Conservation (phyloP, 192 early-diverging fungal species). For the Piromyces sp. region DNA sequence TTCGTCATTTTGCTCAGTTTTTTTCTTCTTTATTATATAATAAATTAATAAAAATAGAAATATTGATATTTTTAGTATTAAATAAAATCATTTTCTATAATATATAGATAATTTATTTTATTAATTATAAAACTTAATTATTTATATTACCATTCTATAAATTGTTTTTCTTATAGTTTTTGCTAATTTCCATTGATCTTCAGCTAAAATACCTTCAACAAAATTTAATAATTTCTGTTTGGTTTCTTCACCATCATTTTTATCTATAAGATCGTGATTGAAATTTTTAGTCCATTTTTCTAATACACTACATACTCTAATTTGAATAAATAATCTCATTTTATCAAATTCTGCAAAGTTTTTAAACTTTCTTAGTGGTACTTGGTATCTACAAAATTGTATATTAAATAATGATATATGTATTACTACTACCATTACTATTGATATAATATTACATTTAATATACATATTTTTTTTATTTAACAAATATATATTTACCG, state of each 20-base stretch:
- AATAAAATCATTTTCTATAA: too few species aligned
- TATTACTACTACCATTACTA: too few species aligned
- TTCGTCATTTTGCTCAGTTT: neutral
- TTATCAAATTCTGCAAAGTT: conserved; percentile 12
- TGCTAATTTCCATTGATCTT: conserved; percentile 10
- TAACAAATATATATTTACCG: too few species aligned
- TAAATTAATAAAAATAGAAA: too few species aligned
- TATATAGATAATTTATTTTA: too few species aligned
- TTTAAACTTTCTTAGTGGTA: conserved; percentile 2
- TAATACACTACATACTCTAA: conserved; percentile 16
- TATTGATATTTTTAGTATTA: too few species aligned
- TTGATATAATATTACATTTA: too few species aligned
- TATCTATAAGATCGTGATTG: conserved; percentile 9
- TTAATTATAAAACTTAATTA: too few species aligned
- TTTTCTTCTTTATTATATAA: neutral
- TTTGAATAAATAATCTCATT: conserved; percentile 12
- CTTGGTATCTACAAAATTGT: conserved; percentile 10
- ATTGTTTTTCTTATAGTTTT: conserved; percentile 16
- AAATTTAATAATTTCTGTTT: conserved; percentile 6
- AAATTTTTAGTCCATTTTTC: conserved; percentile 18
- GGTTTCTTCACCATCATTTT: conserved; percentile 3
- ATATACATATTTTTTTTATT: too few species aligned
- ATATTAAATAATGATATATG: too few species aligned
- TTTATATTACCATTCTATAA: conserved; percentile 10
- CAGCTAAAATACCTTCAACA: conserved; percentile 10